Evolutionary conservation across 1,139 yeast species (phyloP).

Genomic region (Pichia sp.): DNA sequence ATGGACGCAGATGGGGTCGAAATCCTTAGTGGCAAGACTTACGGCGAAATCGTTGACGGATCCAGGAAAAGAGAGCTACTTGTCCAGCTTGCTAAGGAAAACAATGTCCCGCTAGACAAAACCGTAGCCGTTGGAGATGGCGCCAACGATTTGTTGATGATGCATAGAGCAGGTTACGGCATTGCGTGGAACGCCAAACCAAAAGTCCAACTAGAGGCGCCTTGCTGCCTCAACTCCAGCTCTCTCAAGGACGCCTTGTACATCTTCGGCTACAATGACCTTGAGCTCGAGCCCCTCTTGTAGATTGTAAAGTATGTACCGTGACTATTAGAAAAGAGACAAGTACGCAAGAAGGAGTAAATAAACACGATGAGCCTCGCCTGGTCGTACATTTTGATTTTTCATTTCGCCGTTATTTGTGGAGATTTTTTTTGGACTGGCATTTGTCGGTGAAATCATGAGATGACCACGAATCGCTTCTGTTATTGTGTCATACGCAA

Average conservation of each 20-base stretch:
- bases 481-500: not conserved
- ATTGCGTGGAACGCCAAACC: slow-evolving; percentile 98
- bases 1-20: slow-evolving; percentile 50
- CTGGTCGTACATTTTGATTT: not conserved
- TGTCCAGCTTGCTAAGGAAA: slow-evolving; percentile 60
- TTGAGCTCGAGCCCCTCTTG: slow-evolving; percentile 39
- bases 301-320: not conserved
- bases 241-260: slow-evolving; percentile 71
- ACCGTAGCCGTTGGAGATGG: slow-evolving; percentile 96
- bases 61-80: slow-evolving; percentile 73
- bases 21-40: slow-evolving; percentile 48
- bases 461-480: not conserved
- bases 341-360: not conserved
- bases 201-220: slow-evolving; percentile 77
- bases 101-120: slow-evolving; percentile 50
- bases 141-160: slow-evolving; percentile 91
- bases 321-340: not conserved
- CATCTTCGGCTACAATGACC: slow-evolving; percentile 70
- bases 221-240: slow-evolving; percentile 70
- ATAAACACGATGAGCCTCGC: slow-evolving; percentile 5
- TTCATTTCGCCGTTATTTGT: not conserved
- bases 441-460: not conserved
- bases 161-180: slow-evolving; percentile 90
- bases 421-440: not conserved
- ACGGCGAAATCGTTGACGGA: slow-evolving; percentile 85